A percentile compares a stretch with the other conserved stretches of the same genome.
Evolutionary conservation across 2,329 filamentous ascomycete genomes (phyloP).

Genomic region (Aspergillus brunneoviolaceus): DNA sequence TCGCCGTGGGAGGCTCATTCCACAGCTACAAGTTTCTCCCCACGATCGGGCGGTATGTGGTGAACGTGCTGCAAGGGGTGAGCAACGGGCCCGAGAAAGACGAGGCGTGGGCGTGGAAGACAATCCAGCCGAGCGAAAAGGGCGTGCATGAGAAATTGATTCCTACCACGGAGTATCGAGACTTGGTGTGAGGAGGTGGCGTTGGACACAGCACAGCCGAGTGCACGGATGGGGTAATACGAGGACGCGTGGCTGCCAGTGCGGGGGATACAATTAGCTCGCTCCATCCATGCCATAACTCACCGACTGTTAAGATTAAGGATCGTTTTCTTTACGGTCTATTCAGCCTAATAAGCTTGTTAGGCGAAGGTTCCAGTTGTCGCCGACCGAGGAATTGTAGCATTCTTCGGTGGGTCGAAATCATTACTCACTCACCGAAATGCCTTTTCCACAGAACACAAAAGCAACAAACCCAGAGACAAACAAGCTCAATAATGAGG

Average conservation of each 20-base stretch:
- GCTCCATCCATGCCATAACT: neutral
- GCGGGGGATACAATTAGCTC: neutral
- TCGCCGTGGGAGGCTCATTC: conserved; percentile 64
- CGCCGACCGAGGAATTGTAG: neutral
- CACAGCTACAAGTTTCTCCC: conserved; percentile 67
- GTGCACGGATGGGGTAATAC: neutral
- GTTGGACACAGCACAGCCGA: neutral
- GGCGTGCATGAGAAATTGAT: conserved; percentile 32
- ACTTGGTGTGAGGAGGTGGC: conserved; percentile 13
- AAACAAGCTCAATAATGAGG: neutral
- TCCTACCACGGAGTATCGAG: conserved; percentile 26
- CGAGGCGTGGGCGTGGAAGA: conserved; percentile 25
- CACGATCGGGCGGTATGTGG: conserved; percentile 59
- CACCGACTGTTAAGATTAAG: too few relatives aligned
- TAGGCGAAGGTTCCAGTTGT: neutral
- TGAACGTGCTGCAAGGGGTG: conserved; percentile 40
- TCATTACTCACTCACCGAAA: neutral
- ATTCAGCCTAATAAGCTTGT: neutral
- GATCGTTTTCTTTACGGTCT: neutral
- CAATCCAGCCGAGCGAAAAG: conserved; percentile 10
- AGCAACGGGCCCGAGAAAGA: conserved; percentile 42
- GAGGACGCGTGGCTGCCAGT: neutral
- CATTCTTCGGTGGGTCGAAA: neutral
- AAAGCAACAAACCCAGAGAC: too few relatives aligned
- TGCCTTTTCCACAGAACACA: too few relatives aligned